These are phyloP conservation scores for Capsella rubella DNA, from an alignment of 441 rosid species.

Conservation along the genomic window DNA sequence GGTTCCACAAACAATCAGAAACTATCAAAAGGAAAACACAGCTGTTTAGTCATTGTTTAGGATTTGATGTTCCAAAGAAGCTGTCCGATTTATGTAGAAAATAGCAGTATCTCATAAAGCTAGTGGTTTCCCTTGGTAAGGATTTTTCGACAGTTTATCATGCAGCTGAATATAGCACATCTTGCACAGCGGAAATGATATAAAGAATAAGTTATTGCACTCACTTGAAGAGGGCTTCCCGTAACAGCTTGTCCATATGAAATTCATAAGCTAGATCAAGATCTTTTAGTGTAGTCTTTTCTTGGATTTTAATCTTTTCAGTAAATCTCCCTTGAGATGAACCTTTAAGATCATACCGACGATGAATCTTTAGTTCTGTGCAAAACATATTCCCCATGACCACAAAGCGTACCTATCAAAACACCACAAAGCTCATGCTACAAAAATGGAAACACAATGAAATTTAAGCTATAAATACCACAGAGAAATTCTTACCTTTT, in stretches of 20 bases:
- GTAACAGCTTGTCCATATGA: conserved; percentile 87
- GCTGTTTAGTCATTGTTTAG: conserved; percentile 1
- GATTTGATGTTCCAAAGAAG: neutral
- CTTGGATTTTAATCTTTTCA: conserved; percentile 64
- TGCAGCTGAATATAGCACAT: conserved; percentile 18
- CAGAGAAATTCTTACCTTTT: conserved; percentile 62
- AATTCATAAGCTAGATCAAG: conserved; percentile 82
- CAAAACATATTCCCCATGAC: conserved; percentile 99
- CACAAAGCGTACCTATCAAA: conserved; percentile 84
- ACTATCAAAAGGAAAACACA: neutral
- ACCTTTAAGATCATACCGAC: conserved; percentile 93
- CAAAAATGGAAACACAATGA: conserved; percentile 17
- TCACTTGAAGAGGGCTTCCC: conserved; percentile 82
- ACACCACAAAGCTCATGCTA: conserved; percentile 27
- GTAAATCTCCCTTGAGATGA: conserved; percentile 87
- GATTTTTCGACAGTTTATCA: neutral
- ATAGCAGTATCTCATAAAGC: neutral
- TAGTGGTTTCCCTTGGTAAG: neutral
- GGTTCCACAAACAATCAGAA: conserved; percentile 30
- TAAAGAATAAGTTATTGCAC: conserved; percentile 31
- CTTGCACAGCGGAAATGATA: neutral
- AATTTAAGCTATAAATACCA: neutral
- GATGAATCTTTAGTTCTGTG: conserved; percentile 93
- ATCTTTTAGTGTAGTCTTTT: conserved; percentile 88
- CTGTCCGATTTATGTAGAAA: neutral